Conservation (phyloP, 495 filamentous ascomycete genomes). For the Aspergillus conjunctus region DNA sequence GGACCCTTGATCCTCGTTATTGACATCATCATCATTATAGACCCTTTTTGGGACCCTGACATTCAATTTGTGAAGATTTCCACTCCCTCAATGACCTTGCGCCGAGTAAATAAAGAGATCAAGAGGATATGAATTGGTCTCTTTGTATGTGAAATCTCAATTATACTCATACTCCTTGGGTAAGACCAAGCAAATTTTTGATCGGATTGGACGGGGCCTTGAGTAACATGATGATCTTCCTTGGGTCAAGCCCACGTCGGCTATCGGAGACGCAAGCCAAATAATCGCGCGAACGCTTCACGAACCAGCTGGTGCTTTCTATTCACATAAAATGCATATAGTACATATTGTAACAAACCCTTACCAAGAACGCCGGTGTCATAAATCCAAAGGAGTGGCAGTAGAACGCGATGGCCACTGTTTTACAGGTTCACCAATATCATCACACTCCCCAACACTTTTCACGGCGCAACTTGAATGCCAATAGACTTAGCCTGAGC, state of each 20-base stretch:
- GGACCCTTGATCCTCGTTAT: slow-evolving; percentile 1
- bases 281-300: slow-evolving; percentile 11
- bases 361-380: slow-evolving; percentile 29
- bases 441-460: slow-evolving; percentile 11
- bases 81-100: too few species aligned
- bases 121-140: too few species aligned
- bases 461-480: slow-evolving; percentile 73
- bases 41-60: not conserved
- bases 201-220: too few species aligned
- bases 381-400: slow-evolving; percentile 21
- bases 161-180: too few species aligned
- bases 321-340: slow-evolving; percentile 31
- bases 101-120: too few species aligned
- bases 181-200: too few species aligned
- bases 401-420: slow-evolving; percentile 8
- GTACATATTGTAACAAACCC: slow-evolving; percentile 29
- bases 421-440: slow-evolving; percentile 20
- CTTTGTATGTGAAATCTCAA: too few species aligned
- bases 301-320: slow-evolving; percentile 26
- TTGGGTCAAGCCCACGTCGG: too few species aligned
- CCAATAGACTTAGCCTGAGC: slow-evolving; percentile 87
- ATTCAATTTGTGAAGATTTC: too few species aligned
- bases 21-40: not conserved
- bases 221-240: too few species aligned
- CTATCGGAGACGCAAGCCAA: not conserved